Percentiles rank a stretch among this genome's conserved stretches.
phyloP scores from a whole-genome alignment of 2,329 filamentous ascomycete genomes.

The Zalaria obscura region DNA sequence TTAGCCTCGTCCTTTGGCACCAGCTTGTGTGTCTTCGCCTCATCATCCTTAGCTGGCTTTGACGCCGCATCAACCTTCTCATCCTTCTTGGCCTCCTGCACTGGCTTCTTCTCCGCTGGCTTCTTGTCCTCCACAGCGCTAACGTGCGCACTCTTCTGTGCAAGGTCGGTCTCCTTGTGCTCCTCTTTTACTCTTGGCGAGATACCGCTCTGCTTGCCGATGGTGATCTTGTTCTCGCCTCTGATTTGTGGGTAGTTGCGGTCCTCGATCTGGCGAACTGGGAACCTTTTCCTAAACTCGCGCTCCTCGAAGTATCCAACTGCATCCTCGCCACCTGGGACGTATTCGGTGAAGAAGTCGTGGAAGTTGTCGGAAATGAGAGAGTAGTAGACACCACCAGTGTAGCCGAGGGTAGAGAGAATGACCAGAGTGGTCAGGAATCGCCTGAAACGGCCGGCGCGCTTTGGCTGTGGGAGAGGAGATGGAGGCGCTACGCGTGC shows the following conservation, averaged over 20 bases:
- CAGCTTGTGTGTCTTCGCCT: slow-evolving; percentile 10
- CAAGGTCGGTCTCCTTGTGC: slow-evolving; percentile 24
- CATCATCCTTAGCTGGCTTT: slow-evolving; percentile 11
- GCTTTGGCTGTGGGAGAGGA: slow-evolving; percentile 35
- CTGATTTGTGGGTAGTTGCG: slow-evolving; percentile 31
- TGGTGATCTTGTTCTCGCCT: slow-evolving; percentile 58
- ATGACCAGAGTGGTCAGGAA: slow-evolving; percentile 65
- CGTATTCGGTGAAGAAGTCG: slow-evolving; percentile 95
- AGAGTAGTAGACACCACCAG: slow-evolving; percentile 82
- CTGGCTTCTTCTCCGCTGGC: slow-evolving; percentile 13
- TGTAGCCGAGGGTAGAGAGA: slow-evolving; percentile 65
- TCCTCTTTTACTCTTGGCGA: slow-evolving; percentile 63
- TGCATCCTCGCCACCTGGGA: slow-evolving; percentile 86
- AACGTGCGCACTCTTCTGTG: slow-evolving; percentile 40
- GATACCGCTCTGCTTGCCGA: slow-evolving; percentile 73
- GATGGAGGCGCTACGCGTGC: slow-evolving; percentile 28
- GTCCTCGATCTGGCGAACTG: slow-evolving; percentile 29
- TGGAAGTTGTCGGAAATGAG: slow-evolving; percentile 95
- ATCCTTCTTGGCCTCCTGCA: slow-evolving; percentile 18
- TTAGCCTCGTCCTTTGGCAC: slow-evolving; percentile 10
- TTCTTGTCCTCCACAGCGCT: slow-evolving; percentile 42
- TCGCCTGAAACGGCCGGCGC: slow-evolving; percentile 60
- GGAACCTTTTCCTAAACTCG: slow-evolving; percentile 81
- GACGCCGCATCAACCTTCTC: slow-evolving; percentile 2
- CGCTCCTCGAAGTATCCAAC: slow-evolving; percentile 93